Evolutionary conservation across 2,329 filamentous ascomycete species (phyloP), one percentile per base, ranked within the genome.

Genomic region (Phyllosticta citrichinensis): DNA sequence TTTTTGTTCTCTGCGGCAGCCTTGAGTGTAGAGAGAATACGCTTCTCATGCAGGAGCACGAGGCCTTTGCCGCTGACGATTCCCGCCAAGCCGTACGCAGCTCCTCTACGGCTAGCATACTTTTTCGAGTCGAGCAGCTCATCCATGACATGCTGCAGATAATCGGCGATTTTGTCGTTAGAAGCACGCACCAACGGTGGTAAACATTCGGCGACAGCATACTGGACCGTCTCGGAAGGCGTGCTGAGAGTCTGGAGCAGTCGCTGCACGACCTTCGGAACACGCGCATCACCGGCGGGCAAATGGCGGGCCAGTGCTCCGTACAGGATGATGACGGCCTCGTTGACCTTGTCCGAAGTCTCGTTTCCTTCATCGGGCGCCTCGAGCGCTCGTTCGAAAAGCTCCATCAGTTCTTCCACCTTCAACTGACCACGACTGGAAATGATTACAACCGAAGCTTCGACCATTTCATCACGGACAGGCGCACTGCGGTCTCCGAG

Each of bases 301-400:
- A 99, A 77, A 78, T 99, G 94, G 57, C 89, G 86, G 52, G 92
- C 94, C 47, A 99, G 78, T 57, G 95, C 93, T 71, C 94, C 94
- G 68, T 99, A 99, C 72, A 99, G 87, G 67, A 99, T 94, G 67
- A 99, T 92, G 58, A 99, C 92, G 19, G 95, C 94, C 75, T 99
- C 94, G 67, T 97, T 97, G 64, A 97, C 88, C 63, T 91, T 84
- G 73, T 99, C 95, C 19, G 89, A 87, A 59, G 87, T 84, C 66
- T 92, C 85, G 0, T 87, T 91, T 62, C 86, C 87, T 70, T 88
- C 89, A 72, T 94, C 90, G 2, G 91, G 88, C 2, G 85, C 86
- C 70, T 93, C 91, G n/a, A 99, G 80, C 0, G 90, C 91, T 24
- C 81, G 82, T 73, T 99, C 94, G 69, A 97, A 95, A 14, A 93